phyloP scores from a whole-genome alignment of 23 red algal genomes.

The Gracilaria caudata region DNA sequence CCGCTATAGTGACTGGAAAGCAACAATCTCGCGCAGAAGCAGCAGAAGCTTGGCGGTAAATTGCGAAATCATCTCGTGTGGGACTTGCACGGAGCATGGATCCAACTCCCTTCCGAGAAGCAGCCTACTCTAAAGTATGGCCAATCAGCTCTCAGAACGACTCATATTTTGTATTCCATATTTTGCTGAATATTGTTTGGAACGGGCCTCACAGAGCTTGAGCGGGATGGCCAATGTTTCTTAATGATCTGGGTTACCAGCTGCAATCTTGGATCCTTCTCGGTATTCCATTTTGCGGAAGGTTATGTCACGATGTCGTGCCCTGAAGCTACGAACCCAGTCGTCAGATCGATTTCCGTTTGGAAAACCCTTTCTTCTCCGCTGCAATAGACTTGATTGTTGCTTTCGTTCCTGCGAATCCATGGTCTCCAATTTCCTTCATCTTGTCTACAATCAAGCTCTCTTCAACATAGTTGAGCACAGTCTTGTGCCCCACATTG shows the following conservation, averaged over 20 bases:
- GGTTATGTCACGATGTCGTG: constrained; percentile 1
- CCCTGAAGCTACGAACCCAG: constrained; percentile 3
- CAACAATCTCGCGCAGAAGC: not conserved
- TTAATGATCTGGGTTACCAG: not conserved
- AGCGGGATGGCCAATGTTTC: not conserved
- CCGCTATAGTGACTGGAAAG: no score
- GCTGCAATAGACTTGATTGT: not conserved
- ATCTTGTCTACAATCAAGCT: not conserved
- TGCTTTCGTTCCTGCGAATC: not conserved
- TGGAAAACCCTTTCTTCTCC: not conserved
- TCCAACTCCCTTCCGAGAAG: not conserved
- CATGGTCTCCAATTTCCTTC: not conserved
- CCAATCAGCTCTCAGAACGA: not conserved
- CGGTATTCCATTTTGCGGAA: constrained; percentile 25
- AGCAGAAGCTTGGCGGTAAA: not conserved
- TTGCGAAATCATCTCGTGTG: not conserved
- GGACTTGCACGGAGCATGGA: not conserved
- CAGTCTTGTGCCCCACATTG: not conserved
- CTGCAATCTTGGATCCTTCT: not conserved
- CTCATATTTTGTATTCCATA: not conserved
- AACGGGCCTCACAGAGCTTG: not conserved
- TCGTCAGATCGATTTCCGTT: not conserved
- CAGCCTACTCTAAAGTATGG: not conserved
- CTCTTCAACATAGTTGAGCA: not conserved
- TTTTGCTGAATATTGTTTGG: not conserved